Conservation (phyloP, 441 rosid genomes). For the Breynia disticha region DNA sequence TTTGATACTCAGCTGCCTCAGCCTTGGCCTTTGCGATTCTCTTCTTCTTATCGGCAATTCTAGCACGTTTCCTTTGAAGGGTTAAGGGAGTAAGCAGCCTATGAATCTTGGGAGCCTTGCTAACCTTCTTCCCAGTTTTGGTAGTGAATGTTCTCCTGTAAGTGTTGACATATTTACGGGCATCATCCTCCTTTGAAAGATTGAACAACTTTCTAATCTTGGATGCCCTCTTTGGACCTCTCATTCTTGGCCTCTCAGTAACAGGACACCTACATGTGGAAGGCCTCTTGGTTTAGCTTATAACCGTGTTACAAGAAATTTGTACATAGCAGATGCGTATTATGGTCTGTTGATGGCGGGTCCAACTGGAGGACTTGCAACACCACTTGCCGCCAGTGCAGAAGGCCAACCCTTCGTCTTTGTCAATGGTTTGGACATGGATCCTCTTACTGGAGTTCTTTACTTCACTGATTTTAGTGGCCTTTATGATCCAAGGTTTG, state of each 20-base stretch:
- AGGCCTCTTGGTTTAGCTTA: conserved; percentile 31
- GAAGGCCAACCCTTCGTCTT: conserved; percentile 25
- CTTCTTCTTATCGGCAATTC: conserved; percentile 40
- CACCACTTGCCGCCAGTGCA: conserved; percentile 19
- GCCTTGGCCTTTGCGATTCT: conserved; percentile 12
- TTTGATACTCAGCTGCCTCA: too few species aligned
- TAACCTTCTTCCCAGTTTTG: conserved; percentile 35
- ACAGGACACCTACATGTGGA: conserved; percentile 27
- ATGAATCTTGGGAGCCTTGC: conserved; percentile 45
- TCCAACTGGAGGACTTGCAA: conserved; percentile 25
- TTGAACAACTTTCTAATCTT: conserved; percentile 45
- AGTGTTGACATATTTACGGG: conserved; percentile 39
- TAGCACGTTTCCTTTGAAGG: conserved; percentile 39
- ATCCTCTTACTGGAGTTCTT: conserved; percentile 19
- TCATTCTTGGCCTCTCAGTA: conserved; percentile 39
- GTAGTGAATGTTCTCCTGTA: conserved; percentile 39
- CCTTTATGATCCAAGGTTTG: conserved; percentile 12
- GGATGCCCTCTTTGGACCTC: conserved; percentile 50
- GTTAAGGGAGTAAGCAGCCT: conserved; percentile 42
- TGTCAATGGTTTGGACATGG: conserved; percentile 29
- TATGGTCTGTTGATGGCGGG: conserved; percentile 22
- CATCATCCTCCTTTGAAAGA: conserved; percentile 48
- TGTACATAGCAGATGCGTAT: conserved; percentile 28
- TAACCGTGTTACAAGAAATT: conserved; percentile 14
- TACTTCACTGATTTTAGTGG: conserved; percentile 29